Evolutionary conservation across 1,284 basidiomycete species (phyloP).

Genomic region (Abortiporus biennis): DNA sequence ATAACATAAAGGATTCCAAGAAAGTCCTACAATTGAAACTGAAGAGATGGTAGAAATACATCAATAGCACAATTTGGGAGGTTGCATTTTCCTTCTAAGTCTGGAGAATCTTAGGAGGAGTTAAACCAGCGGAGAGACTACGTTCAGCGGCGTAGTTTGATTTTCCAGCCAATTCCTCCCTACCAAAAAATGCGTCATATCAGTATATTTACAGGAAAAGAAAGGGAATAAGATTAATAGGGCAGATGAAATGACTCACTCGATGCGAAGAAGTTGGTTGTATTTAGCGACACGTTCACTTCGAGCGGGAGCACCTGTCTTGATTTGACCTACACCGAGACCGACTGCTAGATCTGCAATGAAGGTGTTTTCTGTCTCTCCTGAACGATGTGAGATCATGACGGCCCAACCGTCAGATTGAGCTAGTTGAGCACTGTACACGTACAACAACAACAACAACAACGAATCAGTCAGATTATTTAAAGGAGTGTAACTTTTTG

Average conservation of each 20-base stretch:
- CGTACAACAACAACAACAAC: no score
- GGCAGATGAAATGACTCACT: no score
- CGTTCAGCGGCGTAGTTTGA: slow-evolving; percentile 72
- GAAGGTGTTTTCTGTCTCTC: slow-evolving; percentile 94
- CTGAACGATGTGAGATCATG: slow-evolving; percentile 99
- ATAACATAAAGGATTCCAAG: no score
- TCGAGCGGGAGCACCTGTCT: slow-evolving; percentile 95
- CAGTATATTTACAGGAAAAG: no score
- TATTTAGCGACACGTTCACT: slow-evolving; percentile 94
- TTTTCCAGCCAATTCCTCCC: slow-evolving; percentile 70
- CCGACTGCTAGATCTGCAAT: slow-evolving; percentile 97
- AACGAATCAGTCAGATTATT: neutral
- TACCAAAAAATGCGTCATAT: slow-evolving; percentile 28
- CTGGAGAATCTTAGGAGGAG: slow-evolving; percentile 68
- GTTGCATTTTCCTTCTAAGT: slow-evolving; percentile 45
- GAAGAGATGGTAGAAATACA: no score
- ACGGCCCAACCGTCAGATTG: slow-evolving; percentile 98
- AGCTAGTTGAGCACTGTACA: slow-evolving; percentile 86
- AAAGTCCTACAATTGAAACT: no score
- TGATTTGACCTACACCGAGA: slow-evolving; percentile 93
- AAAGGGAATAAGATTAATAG: slow-evolving; percentile 2
- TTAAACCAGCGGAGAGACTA: slow-evolving; percentile 75
- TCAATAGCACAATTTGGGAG: no score
- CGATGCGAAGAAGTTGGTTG: slow-evolving; percentile 86
- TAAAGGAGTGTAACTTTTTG: no score